Conservation (phyloP, 805 yeast genomes). For the Osmozyma mogii region DNA sequence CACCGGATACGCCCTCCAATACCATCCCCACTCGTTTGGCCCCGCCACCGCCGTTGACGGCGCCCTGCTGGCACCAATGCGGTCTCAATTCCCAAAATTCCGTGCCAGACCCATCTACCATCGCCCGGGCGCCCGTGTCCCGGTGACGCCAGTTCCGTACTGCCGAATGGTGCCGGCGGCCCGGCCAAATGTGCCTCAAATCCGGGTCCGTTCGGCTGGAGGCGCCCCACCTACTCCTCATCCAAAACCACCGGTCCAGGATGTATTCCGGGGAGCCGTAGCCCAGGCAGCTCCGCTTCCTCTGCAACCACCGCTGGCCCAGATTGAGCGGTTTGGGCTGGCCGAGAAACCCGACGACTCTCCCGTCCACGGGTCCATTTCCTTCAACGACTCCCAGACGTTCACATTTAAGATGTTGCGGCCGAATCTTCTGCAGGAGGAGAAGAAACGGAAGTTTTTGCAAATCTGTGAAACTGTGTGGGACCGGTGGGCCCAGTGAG, state of each 20-base stretch:
- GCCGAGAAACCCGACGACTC: slow-evolving; percentile 6
- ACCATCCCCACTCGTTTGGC: too few species aligned
- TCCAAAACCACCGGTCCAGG: slow-evolving; percentile 27
- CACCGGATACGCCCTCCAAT: too few species aligned
- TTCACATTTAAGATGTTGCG: slow-evolving; percentile 13
- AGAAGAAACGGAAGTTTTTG: neutral
- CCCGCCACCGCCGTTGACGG: too few species aligned
- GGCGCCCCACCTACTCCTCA: slow-evolving; percentile 1
- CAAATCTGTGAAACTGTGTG: neutral
- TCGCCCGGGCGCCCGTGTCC: too few species aligned
- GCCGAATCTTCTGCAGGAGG: too few species aligned
- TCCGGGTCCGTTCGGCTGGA: too few species aligned
- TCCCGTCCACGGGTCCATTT: slow-evolving; percentile 9
- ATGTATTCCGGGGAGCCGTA: slow-evolving; percentile 41
- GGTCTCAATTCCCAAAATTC: too few species aligned
- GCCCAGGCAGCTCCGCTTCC: slow-evolving; percentile 40
- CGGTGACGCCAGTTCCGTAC: too few species aligned
- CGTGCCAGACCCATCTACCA: too few species aligned
- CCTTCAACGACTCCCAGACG: slow-evolving; percentile 11
- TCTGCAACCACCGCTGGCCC: slow-evolving; percentile 47
- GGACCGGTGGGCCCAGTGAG: neutral
- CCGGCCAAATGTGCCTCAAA: too few species aligned
- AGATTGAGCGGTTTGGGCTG: slow-evolving; percentile 17
- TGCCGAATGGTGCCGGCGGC: too few species aligned
- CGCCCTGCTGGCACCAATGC: too few species aligned